Conservation (phyloP, 2,329 filamentous ascomycete species). For the Arthrobotrys musiformis region DNA sequence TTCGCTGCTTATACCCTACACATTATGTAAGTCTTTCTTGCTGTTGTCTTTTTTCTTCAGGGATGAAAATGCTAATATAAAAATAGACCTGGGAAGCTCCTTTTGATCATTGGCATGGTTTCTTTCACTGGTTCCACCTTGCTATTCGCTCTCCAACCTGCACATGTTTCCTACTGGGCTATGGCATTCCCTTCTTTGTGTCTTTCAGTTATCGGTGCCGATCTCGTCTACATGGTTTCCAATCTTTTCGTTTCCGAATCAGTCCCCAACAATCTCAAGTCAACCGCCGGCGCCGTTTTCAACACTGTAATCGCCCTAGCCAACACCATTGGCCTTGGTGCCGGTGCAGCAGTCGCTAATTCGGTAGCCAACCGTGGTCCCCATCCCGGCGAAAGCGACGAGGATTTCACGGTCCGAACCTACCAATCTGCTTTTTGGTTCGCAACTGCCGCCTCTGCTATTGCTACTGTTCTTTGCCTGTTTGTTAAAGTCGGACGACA, state of each 20-base stretch:
- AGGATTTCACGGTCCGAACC: constrained; percentile 39
- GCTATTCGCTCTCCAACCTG: constrained; percentile 45
- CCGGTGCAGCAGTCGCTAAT: constrained; percentile 45
- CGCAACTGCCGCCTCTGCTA: constrained; percentile 23
- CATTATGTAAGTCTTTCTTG: constrained; percentile 24
- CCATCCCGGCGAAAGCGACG: constrained; percentile 10
- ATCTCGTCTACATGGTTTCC: constrained; percentile 53
- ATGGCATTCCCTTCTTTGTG: constrained; percentile 55
- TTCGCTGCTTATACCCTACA: constrained; percentile 46
- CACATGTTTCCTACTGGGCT: constrained; percentile 46
- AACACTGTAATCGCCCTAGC: constrained; percentile 49
- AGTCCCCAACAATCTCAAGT: constrained; percentile 50
- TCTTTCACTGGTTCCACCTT: constrained; percentile 43
- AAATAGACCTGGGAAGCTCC: constrained; percentile 29
- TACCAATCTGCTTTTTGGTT: constrained; percentile 50
- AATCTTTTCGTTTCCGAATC: constrained; percentile 52
- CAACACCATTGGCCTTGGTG: constrained; percentile 44
- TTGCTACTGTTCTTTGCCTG: constrained; percentile 35
- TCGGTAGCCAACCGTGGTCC: constrained; percentile 38
- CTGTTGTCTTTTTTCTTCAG: neutral
- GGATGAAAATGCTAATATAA: no score
- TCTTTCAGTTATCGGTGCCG: constrained; percentile 50
- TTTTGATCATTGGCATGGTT: constrained; percentile 39
- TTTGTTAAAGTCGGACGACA: constrained; percentile 49
- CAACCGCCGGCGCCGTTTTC: constrained; percentile 46